These are phyloP conservation scores for Chaetomium globosum DNA, from an alignment of 2,329 filamentous ascomycete species.

Conservation along the genomic window DNA sequence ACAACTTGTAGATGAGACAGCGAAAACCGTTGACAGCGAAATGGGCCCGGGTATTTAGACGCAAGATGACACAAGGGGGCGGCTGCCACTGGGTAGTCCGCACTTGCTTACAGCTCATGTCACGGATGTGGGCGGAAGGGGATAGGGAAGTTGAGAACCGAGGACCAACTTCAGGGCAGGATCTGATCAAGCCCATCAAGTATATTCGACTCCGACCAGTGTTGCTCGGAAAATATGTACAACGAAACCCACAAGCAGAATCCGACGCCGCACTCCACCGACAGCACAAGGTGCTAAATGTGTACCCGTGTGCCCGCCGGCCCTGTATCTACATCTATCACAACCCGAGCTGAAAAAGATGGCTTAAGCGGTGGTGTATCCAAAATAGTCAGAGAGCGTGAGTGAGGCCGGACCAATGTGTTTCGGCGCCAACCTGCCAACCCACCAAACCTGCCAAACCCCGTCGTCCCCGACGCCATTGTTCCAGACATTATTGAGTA, in stretches of 20 bases:
- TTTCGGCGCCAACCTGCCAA: neutral
- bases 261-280: constrained; percentile 10
- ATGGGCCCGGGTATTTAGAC: too few species aligned
- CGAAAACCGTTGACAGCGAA: too few species aligned
- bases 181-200: neutral
- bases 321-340: constrained; percentile 15
- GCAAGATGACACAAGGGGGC: too few species aligned
- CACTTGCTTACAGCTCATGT: too few species aligned
- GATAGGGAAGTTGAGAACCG: neutral
- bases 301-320: constrained; percentile 6
- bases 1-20: too few species aligned
- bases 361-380: constrained; percentile 7
- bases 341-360: constrained; percentile 17
- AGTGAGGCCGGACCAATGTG: neutral
- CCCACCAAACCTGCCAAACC: neutral
- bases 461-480: constrained; percentile 27
- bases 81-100: too few species aligned
- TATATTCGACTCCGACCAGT: neutral
- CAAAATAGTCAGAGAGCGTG: constrained; percentile 13
- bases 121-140: neutral
- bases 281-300: constrained; percentile 3
- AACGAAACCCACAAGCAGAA: constrained; percentile 11
- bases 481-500: constrained; percentile 38
- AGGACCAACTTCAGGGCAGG: neutral
- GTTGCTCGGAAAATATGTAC: constrained; percentile 20